Conservation (phyloP, 441 rosid genomes). For the Cnidoscolus chayamansa region DNA sequence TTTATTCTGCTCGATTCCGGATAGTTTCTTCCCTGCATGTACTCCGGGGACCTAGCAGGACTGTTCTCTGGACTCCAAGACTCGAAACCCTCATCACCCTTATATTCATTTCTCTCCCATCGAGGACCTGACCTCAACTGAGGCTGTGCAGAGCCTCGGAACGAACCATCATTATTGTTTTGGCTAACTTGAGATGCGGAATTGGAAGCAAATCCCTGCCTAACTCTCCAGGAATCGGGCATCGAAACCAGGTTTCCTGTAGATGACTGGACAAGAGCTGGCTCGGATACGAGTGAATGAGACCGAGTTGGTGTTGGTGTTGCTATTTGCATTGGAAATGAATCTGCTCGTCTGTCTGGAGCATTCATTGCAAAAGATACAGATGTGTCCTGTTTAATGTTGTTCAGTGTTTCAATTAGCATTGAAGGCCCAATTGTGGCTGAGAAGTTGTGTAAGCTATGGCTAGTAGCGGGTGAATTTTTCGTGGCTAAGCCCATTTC, state of each 20-base stretch:
- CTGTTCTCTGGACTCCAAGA: slow-evolving; percentile 95
- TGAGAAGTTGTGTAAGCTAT: slow-evolving; percentile 17
- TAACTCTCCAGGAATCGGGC: slow-evolving; percentile 52
- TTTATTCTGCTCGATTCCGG: slow-evolving; percentile 32
- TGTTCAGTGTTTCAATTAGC: slow-evolving; percentile 23
- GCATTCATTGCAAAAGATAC: slow-evolving; percentile 12
- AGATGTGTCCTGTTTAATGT: slow-evolving; percentile 20
- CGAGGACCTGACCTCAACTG: slow-evolving; percentile 35
- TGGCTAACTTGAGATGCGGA: slow-evolving; percentile 39
- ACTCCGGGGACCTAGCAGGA: slow-evolving; percentile 41
- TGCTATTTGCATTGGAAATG: slow-evolving; percentile 24
- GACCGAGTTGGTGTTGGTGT: slow-evolving; percentile 22
- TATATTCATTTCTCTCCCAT: slow-evolving; percentile 41
- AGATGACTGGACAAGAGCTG: slow-evolving; percentile 26
- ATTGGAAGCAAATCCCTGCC: slow-evolving; percentile 40
- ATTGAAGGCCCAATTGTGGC: slow-evolving; percentile 25
- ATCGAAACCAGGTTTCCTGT: slow-evolving; percentile 38
- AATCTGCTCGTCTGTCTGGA: slow-evolving; percentile 26
- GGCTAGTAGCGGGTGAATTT: not conserved
- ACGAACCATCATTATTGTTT: slow-evolving; percentile 30
- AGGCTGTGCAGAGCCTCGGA: slow-evolving; percentile 31
- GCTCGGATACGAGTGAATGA: slow-evolving; percentile 25
- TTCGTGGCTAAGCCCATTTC: slow-evolving; percentile 27
- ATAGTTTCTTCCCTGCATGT: slow-evolving; percentile 37
- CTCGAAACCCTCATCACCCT: slow-evolving; percentile 49